Base-by-base conservation (phyloP, 108 stramenopile genomes). In the Skeletonema tropicum region DNA sequence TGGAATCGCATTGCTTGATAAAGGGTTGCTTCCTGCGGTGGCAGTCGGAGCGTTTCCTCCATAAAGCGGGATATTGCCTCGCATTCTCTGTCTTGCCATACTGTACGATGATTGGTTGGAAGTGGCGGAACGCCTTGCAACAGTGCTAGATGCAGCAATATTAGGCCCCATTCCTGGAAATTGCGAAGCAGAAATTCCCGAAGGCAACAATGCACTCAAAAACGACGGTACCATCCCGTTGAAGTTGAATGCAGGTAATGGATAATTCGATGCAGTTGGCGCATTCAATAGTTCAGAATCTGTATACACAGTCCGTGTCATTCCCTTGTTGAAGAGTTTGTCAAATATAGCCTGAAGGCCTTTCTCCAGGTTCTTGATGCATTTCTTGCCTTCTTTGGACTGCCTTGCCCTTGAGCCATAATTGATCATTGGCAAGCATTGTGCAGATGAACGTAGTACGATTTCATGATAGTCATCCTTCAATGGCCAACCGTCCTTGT, bases 391-490 rank as follows among this genome's bases (percentile, higher is more conserved):
- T 3, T 61, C 60, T 15, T 36, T 38, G 17, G 60, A 7, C 35
- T 32, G 15, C 2, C 31, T 32, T 12, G 36, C 21, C 29, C 35
- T 61, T 7, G 60, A 29, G 36, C 70, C 68, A 41, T 45, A 85
- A 21, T 42, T 41, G 14, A 80, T 61, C 64, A 80, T 38, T 52
- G 83, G 79, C 9, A 84, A 45, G 26, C 46, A 48, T 35, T 84
- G 83, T 8, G 67, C 60, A 26, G 70, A 68, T 32, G 69, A 49
- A 8, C 36, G 68, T 3, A 85, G 70, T 9, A 85, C 75, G 9
- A 77, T 70, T 55, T 85, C 79, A 29, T 85, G 45, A 13, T 21
- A 66, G n/a, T 64, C 62, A 36, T 65, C 68, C 62, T 61, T 38
- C 12, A 38, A n/a, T 21, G 57, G 68, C 36, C 76, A 59, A 13